Evolutionary conservation across 208 protist genomes (phyloP).

Genomic region (Wallacemonas collosoma): DNA sequence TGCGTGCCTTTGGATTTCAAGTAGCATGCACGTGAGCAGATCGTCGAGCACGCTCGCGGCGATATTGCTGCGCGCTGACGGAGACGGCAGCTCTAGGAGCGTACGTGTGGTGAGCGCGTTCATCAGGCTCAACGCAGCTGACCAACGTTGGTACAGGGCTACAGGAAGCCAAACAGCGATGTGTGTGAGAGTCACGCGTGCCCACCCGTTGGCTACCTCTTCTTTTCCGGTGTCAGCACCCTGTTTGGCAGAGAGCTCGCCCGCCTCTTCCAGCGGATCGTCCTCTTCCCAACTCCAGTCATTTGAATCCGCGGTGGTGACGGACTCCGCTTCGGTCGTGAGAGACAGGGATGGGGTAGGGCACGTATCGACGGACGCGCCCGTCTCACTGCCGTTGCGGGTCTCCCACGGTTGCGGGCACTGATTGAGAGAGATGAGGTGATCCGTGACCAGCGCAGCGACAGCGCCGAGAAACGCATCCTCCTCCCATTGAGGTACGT

Average conservation of each 20-base stretch:
- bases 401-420: not conserved
- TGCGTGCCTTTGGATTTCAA: not conserved
- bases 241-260: no score
- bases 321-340: not conserved
- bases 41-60: not conserved
- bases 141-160: not conserved
- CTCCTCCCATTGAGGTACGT: not conserved
- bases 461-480: not conserved
- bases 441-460: not conserved
- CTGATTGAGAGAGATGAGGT: not conserved
- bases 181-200: not conserved
- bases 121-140: not conserved
- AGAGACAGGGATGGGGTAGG: not conserved
- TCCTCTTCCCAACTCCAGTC: not conserved
- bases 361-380: not conserved
- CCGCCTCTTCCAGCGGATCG: not conserved
- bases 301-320: not conserved
- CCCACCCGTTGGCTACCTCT: no score
- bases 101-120: not conserved
- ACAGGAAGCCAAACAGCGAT: not conserved
- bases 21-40: conserved; percentile 11
- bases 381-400: not conserved
- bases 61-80: no score
- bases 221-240: no score
- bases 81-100: not conserved